These are phyloP conservation scores for Iris macrosiphon DNA, from an alignment of 106 monocot species.

Conservation along the genomic window DNA sequence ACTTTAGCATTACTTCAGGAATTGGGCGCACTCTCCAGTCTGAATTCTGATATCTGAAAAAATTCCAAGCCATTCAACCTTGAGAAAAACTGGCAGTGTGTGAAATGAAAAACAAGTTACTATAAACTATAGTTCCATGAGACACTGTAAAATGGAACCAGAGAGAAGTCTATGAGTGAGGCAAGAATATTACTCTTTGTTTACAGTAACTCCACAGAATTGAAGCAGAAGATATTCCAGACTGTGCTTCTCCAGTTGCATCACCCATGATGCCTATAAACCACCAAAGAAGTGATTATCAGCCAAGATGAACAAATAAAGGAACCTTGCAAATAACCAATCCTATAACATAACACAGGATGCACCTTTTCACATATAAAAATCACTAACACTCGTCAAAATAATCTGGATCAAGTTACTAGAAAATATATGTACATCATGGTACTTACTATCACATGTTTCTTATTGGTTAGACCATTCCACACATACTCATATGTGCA, in stretches of 20 bases:
- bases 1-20: conserved; percentile 88
- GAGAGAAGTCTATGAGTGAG: neutral
- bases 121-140: neutral
- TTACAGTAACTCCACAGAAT: conserved; percentile 71
- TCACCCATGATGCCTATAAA: conserved; percentile 53
- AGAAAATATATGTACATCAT: too few species aligned
- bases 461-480: too few species aligned
- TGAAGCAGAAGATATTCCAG: conserved; percentile 75
- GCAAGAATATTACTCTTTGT: conserved; percentile 69
- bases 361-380: too few species aligned
- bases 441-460: too few species aligned
- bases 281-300: conserved; percentile 1
- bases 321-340: neutral
- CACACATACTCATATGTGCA: too few species aligned
- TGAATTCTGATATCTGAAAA: conserved; percentile 86
- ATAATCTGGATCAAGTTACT: too few species aligned
- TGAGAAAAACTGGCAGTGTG: too few species aligned
- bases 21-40: conserved; percentile 93
- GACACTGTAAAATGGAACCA: neutral
- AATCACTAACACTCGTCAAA: too few species aligned
- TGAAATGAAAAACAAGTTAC: neutral
- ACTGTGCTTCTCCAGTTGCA: conserved; percentile 86
- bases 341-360: too few species aligned
- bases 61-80: neutral
- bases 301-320: neutral